Conservation (phyloP, 2,329 filamentous ascomycete genomes). For the Alternaria dauci region DNA sequence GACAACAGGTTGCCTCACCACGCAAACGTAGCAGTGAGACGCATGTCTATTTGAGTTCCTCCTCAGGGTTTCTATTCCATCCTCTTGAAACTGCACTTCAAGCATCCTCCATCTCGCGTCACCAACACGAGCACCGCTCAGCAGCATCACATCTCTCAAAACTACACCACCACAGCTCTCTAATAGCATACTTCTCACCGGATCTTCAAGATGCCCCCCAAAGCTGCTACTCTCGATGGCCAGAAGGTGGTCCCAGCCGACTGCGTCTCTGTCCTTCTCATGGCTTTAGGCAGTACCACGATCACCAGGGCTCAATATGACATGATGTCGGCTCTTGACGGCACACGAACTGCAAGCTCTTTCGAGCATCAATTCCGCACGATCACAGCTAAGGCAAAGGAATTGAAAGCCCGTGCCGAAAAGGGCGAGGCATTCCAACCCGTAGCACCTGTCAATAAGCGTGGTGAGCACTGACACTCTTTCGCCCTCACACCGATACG, state of each 20-base stretch:
- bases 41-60: constrained; percentile 10
- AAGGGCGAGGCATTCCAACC: constrained; percentile 35
- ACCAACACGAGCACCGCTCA: not conserved
- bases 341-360: constrained; percentile 28
- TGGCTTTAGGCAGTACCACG: constrained; percentile 19
- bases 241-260: constrained; percentile 34
- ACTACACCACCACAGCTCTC: not conserved
- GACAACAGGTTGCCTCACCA: constrained; percentile 17
- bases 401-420: constrained; percentile 38
- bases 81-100: constrained; percentile 11
- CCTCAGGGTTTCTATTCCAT: not conserved
- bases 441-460: constrained; percentile 33
- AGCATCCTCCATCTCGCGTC: not conserved
- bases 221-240: constrained; percentile 9
- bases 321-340: constrained; percentile 42
- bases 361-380: constrained; percentile 42
- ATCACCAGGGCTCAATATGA: constrained; percentile 31
- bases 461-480: constrained; percentile 25
- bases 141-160: not conserved
- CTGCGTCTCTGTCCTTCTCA: constrained; percentile 35
- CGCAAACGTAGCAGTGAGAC: not conserved
- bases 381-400: constrained; percentile 35
- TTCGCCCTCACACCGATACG: not conserved
- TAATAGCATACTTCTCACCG: no score
- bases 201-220: constrained; percentile 25